These are phyloP conservation scores for Wickerhamiella lipophila DNA, from an alignment of 805 yeast species.

Conservation along the genomic window DNA sequence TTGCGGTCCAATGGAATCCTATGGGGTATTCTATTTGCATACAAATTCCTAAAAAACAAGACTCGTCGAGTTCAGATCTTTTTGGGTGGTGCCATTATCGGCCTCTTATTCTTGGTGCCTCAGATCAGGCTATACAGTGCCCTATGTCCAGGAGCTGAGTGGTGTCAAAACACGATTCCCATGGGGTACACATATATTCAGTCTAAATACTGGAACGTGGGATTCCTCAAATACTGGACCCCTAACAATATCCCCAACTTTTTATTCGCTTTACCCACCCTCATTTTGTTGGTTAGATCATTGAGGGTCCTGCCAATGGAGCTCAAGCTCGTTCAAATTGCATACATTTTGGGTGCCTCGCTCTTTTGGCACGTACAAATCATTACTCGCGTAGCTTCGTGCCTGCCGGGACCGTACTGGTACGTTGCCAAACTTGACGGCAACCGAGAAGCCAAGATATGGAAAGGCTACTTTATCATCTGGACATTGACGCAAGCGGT, in stretches of 20 bases:
- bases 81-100: slow-evolving; percentile 46
- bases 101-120: slow-evolving; percentile 34
- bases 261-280: slow-evolving; percentile 56
- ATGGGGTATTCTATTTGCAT: slow-evolving; percentile 53
- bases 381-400: slow-evolving; percentile 63
- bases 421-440: slow-evolving; percentile 36
- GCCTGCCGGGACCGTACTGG: slow-evolving; percentile 69
- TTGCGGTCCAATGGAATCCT: slow-evolving; percentile 68
- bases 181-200: slow-evolving; percentile 64
- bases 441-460: slow-evolving; percentile 28
- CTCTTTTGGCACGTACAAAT: slow-evolving; percentile 77
- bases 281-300: slow-evolving; percentile 36
- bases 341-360: slow-evolving; percentile 39
- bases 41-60: slow-evolving; percentile 35
- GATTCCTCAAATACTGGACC: slow-evolving; percentile 77
- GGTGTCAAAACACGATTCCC: slow-evolving; percentile 56
- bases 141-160: slow-evolving; percentile 63
- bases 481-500: slow-evolving; percentile 64
- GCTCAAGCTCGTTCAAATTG: slow-evolving; percentile 24
- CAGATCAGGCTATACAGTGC: slow-evolving; percentile 42
- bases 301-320: slow-evolving; percentile 26
- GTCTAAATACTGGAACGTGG: slow-evolving; percentile 68
- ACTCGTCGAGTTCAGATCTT: slow-evolving; percentile 26
- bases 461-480: slow-evolving; percentile 38
- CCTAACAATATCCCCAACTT: slow-evolving; percentile 72